Base-by-base conservation (phyloP, 257 asterid genomes). In the Ajuga chamaepitys region DNA sequence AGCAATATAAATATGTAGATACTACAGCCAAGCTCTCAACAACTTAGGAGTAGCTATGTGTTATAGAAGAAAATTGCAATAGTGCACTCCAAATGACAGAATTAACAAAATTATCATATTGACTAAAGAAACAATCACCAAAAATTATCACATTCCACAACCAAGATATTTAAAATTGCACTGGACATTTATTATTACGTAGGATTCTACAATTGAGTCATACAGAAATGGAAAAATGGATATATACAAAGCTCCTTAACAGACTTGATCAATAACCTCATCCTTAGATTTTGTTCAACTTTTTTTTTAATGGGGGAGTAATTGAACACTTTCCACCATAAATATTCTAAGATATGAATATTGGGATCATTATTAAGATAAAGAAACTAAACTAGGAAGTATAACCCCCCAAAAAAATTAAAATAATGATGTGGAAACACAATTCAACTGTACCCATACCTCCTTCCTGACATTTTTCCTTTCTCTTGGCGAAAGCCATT, bases 171-270 rank as follows among this genome's bases (percentile, higher is more conserved):
- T 28, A 54, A 70, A 69, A 52, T 45, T 25, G 55, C 18, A n/a
- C 5, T 46, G 46, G 38, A 59, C 26, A 30, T 44, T 45, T 38
- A 65, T 53, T 25, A 18, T 47, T 35, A 30, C 11, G 50, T 44
- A 70, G 37, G 57, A 54, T 65, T 65, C 77, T 66, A 66, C 47
- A 56, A 67, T 37, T 64, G 66, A 54, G 62, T 25, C 13, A 38
- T 13, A 40, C 62, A 52, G 56, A 65, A 76, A 61, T 67, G 54
- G 53, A 71, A 44, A 64, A 62, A 72, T 72, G 78, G 59, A 46
- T 57, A 77, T 77, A 35, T 72, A 77, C 81, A 72, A 57, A 77
- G 71, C 68, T 67, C 81, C 25, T 38, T 25, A 53, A 47, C 64
- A 60, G 50, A 44, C 70, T 52, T 26, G 62, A 63, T 58, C 71